Conservation (phyloP, 2,329 filamentous ascomycete genomes). For the Colletotrichum chrysophilum region DNA sequence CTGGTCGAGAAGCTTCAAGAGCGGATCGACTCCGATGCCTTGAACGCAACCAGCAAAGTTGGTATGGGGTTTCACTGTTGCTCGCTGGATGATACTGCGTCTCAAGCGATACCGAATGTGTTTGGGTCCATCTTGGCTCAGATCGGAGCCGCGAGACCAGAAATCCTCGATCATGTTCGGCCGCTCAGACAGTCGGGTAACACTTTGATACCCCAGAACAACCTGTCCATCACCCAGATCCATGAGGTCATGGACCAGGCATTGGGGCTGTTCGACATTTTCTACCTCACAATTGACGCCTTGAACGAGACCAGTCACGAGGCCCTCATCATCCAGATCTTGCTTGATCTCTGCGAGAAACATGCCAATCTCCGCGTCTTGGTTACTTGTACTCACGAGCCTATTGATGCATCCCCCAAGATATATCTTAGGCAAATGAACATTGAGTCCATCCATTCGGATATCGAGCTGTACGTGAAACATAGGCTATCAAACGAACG, state of each 20-base stretch:
- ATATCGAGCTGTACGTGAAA: conserved; percentile 28
- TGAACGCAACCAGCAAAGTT: neutral
- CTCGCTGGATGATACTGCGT: conserved; percentile 28
- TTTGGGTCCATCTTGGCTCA: conserved; percentile 32
- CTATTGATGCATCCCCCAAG: neutral
- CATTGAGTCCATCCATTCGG: conserved; percentile 21
- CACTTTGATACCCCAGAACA: conserved; percentile 25
- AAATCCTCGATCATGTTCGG: conserved; percentile 22
- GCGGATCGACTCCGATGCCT: neutral
- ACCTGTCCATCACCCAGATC: conserved; percentile 20
- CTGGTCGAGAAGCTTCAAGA: conserved; percentile 25
- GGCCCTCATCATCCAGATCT: conserved; percentile 14
- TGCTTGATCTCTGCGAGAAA: conserved; percentile 21
- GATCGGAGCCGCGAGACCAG: conserved; percentile 12
- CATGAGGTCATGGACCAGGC: conserved; percentile 14
- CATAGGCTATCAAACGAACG: conserved; percentile 23
- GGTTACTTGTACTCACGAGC: conserved; percentile 26
- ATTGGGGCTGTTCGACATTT: conserved; percentile 8
- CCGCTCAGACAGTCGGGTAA: conserved; percentile 14
- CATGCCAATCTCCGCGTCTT: conserved; percentile 23
- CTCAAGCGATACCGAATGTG: conserved; percentile 30
- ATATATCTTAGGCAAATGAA: conserved; percentile 23
- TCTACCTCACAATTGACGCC: conserved; percentile 28
- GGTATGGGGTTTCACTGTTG: conserved; percentile 28
- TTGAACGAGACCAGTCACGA: conserved; percentile 26